Base-by-base conservation (phyloP, 306 rosid genomes). In the Geum urbanum region DNA sequence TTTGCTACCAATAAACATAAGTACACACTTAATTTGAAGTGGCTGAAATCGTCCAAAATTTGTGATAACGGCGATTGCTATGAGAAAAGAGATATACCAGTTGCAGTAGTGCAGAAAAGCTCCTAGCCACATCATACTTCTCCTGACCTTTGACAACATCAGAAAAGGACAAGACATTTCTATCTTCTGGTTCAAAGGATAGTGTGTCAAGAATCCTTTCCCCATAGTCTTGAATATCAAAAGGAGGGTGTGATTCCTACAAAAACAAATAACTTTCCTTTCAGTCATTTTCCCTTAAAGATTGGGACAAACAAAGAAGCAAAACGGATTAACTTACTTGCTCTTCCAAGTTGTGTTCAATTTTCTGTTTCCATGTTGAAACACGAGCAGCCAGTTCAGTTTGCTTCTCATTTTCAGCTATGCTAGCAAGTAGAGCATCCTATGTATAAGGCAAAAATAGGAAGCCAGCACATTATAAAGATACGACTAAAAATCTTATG, bases 91-190 rank as follows among this genome's bases (percentile, higher is more conserved):
- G 56, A 76, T 56, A 47, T 89, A 94, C 97, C 97, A 94, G 73
- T 78, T 94, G 99, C 75, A 94, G 91, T 46, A 94, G 88, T 11
- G 99, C 90, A 70, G 96, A 84, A 78, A 94, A 94, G 78, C 91
- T 94, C 78, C 99, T 84, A 55, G 97, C 89, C 16, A 94, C 95
- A 27, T 80, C 84, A 40, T 81, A 91, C 78, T 84, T 91, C 37
- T 76, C 88, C 68, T 85, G 96, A 40, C 92, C 96, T 60, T 59
- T 47, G 22, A 94, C 95, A 72, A 94, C 81, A 65, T 87, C 86
- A 70, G 91, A 76, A 61, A 91, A 94, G 43, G 95, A 66, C 59
- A 84, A 45, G 69, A 76, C 80, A 56, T 70, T 8, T 43, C 65
- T 58, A 72, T 58, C 59, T 67, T 87, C 82, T 37, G 81, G 82